Base-by-base conservation (phyloP, 169 alveolate genomes). In the Ichthyophthirius multifiliis region DNA sequence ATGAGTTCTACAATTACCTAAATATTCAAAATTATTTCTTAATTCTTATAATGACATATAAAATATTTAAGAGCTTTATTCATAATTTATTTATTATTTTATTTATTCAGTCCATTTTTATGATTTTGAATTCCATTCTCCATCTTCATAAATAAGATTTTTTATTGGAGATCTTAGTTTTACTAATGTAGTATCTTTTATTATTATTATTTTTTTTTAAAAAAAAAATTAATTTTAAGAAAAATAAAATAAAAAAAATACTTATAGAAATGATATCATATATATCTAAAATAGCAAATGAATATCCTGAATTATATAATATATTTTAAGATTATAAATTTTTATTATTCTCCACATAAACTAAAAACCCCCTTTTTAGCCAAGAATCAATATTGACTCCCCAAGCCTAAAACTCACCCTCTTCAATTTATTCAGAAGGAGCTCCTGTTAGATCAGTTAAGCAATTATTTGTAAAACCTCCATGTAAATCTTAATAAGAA, bases 371-470 rank as follows among this genome's bases (percentile, higher is more conserved):
- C 41, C 77, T 67, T 7, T 67, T 41, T 0, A 67, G 35, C 77
- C 77, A 67, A 5, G 35, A 34, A 4, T 67, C 46, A 0, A 67
- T 39, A 67, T 41, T 18, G 43, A 37, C 43, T 27, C 27, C 35
- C 77, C 77, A 67, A 18, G n/a, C 39, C 30, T 34, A 30, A 18
- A n/a, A 23, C 4, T 27, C 45, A 16, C 39, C 62, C 5, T 67
- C 39, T 18, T 39, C 63, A 16, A 18, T 67, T 0, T 37, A 37
- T 67, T 67, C 77, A 18, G 77, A 18, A 15, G 77, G 77, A 37
- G 39, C 43, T 16, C 77, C 77, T 16, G 63, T 67, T 20, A 67
- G 41, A 67, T 67, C 77, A 34, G 77, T 67, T 39, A 67, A 67
- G 13, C 62, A 41, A 39, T 67, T 18, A 20, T 67, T 41, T 6